Conservation (phyloP, 306 rosid species). For the Ziziphus jujuba region DNA sequence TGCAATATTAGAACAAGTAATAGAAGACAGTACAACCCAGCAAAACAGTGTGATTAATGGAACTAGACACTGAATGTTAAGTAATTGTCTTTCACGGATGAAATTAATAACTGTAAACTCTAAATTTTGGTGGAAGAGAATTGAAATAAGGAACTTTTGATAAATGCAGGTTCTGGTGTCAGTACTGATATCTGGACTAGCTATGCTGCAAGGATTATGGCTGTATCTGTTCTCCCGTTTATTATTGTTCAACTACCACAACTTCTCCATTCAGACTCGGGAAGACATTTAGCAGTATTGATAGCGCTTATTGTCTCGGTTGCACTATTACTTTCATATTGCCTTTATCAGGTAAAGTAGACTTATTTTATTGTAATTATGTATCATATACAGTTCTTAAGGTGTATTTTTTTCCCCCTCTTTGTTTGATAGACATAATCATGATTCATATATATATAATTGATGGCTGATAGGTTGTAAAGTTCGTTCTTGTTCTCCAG, state of each 20-base stretch:
- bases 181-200: constrained; percentile 95
- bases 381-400: background rate
- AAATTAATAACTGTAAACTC: background rate
- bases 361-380: constrained; percentile 5
- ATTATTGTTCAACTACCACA: constrained; percentile 87
- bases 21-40: too few relatives aligned
- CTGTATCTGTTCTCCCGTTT: constrained; percentile 73
- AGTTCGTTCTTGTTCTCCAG: background rate
- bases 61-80: background rate
- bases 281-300: constrained; percentile 73
- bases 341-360: constrained; percentile 71
- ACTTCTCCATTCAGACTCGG: constrained; percentile 64
- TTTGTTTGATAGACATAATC: background rate
- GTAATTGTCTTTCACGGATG: background rate
- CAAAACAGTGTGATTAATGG: background rate
- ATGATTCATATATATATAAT: background rate
- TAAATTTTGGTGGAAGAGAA: constrained; percentile 8
- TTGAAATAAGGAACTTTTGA: constrained; percentile 15
- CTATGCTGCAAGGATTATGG: constrained; percentile 86
- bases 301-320: constrained; percentile 67
- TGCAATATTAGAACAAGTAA: too few relatives aligned
- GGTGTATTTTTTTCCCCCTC: background rate
- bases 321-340: constrained; percentile 52
- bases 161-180: constrained; percentile 84
- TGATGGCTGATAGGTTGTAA: background rate